These are phyloP conservation scores for Catunica adiposa DNA, from an alignment of 2,329 filamentous ascomycete genomes.

Conservation along the genomic window DNA sequence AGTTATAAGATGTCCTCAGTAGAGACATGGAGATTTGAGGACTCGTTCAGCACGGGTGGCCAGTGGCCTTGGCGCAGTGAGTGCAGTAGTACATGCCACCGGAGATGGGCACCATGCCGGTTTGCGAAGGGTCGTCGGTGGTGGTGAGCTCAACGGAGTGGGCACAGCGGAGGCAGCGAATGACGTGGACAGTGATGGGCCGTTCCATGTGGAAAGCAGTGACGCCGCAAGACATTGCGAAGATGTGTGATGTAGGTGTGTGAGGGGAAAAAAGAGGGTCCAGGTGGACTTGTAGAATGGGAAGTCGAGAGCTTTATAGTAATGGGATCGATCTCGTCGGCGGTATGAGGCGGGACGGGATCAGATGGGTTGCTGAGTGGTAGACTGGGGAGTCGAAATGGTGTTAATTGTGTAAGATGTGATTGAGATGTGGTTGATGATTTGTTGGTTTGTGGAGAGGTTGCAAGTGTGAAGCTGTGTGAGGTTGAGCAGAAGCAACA, in stretches of 20 bases:
- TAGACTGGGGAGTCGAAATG: no score
- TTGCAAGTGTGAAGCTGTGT: background rate
- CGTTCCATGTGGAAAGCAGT: constrained; percentile 17
- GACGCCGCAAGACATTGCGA: constrained; percentile 5
- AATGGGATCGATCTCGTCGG: background rate
- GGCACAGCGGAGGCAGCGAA: constrained; percentile 47
- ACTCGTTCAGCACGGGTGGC: constrained; percentile 2
- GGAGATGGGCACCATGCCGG: constrained; percentile 48
- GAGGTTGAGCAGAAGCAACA: background rate
- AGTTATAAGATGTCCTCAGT: no score
- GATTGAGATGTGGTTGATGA: no score
- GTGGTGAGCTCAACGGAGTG: constrained; percentile 43
- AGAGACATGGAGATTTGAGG: no score
- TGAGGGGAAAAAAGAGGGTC: background rate
- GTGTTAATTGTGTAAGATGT: no score
- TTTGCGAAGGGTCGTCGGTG: constrained; percentile 40
- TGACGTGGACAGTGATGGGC: constrained; percentile 40
- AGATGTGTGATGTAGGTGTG: no score
- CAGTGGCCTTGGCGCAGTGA: constrained; percentile 45
- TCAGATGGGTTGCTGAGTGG: background rate
- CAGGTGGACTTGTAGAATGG: background rate
- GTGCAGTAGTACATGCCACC: constrained; percentile 48
- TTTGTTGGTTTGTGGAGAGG: background rate
- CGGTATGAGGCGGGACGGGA: background rate
- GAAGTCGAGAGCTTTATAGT: background rate